Base-by-base conservation (phyloP, 257 asterid genomes). In the Agastache rugosa region DNA sequence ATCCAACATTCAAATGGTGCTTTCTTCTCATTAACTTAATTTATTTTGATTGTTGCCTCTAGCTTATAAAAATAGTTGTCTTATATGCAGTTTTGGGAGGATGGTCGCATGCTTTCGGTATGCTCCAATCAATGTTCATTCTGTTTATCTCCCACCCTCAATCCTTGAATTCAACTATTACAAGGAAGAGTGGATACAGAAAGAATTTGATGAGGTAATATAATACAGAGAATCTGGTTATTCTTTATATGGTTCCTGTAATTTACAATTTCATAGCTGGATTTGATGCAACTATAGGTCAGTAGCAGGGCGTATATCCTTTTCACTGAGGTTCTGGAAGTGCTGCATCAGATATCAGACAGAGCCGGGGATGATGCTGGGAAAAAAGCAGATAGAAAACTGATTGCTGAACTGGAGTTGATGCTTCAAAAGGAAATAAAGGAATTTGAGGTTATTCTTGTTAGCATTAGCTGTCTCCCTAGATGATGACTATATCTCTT, bases 21-120 rank as follows among this genome's bases (percentile, higher is more conserved):
- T 68, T 73, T 66, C 19, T 34, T 68, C 77, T 73, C 60, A 65
- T 55, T 11, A 53, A 64, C 47, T 17, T 66, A 35, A 65, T 51
- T 65, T 70, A 51, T 56, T 69, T 31, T 55, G 48, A 17, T 76
- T 47, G 62, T 39, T 60, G 9, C 34, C 61, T 62, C 45, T 66
- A 31, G 41, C 62, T 80, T 59, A 61, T 65, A 56, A 60, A 63
- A 59, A 75, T 78, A 39, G 17, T 75, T 81, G 71, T 75, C 22
- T 47, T 76, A 34, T 31, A 6, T 82, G 80, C 95, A 93, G 98
- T 73, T 88, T 83, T 76, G 98, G 96, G 77, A 87, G 86, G 77
- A 88, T 85, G 97, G 89, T 85, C 66, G 97, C 97, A 67, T 91
- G 97, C 75, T 91, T 91, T 50, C 81, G 84, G 60, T 91, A 86